Conservation (phyloP, 257 asterid species). For the Salvia hispanica region DNA sequence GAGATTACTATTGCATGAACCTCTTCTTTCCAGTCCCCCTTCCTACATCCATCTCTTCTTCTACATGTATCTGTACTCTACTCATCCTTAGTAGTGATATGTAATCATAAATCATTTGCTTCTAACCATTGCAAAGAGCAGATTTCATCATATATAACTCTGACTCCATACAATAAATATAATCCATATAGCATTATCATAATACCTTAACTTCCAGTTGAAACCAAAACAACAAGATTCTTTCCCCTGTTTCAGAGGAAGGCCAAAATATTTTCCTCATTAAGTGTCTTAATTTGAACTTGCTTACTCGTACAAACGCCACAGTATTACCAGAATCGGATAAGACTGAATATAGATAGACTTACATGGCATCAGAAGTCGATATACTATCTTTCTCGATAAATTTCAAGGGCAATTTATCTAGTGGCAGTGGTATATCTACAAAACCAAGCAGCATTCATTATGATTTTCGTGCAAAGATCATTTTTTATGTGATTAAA, state of each 20-base stretch:
- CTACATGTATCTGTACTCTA: too few relatives aligned
- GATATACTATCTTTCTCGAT: conserved; percentile 32
- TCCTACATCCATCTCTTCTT: too few relatives aligned
- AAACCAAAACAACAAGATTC: conserved; percentile 60
- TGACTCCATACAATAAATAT: too few relatives aligned
- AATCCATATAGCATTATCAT: too few relatives aligned
- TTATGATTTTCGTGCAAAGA: conserved; percentile 18
- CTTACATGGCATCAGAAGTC: conserved; percentile 42
- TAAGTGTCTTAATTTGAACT: neutral
- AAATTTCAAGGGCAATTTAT: conserved; percentile 46
- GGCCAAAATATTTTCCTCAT: neutral
- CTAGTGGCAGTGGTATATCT: conserved; percentile 49
- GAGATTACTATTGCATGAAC: too few relatives aligned
- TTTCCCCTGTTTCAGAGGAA: conserved; percentile 42
- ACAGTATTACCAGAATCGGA: neutral
- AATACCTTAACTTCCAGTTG: conserved; percentile 67
- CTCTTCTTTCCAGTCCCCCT: too few relatives aligned
- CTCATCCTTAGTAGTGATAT: too few relatives aligned
- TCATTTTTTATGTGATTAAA: neutral
- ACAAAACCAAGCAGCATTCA: conserved; percentile 10
- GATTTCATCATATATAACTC: too few relatives aligned
- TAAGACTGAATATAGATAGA: neutral
- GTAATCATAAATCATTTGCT: too few relatives aligned
- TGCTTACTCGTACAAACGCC: neutral
- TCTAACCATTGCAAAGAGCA: too few relatives aligned